These are phyloP conservation scores for Delonix regia DNA, from an alignment of 306 rosid species.

Conservation along the genomic window DNA sequence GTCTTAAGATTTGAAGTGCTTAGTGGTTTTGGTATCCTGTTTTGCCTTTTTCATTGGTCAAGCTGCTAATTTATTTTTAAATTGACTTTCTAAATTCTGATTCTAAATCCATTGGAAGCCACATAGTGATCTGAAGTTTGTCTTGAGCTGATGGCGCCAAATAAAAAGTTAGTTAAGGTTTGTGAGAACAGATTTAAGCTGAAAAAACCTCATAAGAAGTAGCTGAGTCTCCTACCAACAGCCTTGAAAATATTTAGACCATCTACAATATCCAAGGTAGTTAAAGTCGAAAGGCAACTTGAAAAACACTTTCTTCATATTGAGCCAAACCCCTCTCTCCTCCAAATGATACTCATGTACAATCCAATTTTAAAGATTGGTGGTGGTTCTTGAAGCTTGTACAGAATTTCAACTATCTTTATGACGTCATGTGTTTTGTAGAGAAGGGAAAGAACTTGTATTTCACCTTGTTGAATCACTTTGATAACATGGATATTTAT, in stretches of 20 bases:
- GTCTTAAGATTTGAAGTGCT: not conserved
- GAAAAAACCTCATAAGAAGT: constrained; percentile 10
- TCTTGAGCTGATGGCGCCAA: not conserved
- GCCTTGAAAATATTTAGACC: not conserved
- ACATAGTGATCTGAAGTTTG: not conserved
- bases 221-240: not conserved
- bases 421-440: not conserved
- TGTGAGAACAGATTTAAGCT: not conserved
- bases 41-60: not conserved
- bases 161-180: not conserved
- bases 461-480: no score
- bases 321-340: not conserved
- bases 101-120: not conserved
- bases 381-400: not conserved
- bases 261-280: not conserved
- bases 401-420: not conserved
- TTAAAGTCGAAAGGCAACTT: not conserved
- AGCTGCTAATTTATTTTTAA: not conserved
- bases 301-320: not conserved
- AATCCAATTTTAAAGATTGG: constrained; percentile 1
- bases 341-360: not conserved
- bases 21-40: not conserved
- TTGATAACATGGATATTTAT: no score
- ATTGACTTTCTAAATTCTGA: not conserved
- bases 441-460: no score